Evolutionary conservation across 495 filamentous ascomycete species (phyloP).

Genomic region (Filosporella fistucella): DNA sequence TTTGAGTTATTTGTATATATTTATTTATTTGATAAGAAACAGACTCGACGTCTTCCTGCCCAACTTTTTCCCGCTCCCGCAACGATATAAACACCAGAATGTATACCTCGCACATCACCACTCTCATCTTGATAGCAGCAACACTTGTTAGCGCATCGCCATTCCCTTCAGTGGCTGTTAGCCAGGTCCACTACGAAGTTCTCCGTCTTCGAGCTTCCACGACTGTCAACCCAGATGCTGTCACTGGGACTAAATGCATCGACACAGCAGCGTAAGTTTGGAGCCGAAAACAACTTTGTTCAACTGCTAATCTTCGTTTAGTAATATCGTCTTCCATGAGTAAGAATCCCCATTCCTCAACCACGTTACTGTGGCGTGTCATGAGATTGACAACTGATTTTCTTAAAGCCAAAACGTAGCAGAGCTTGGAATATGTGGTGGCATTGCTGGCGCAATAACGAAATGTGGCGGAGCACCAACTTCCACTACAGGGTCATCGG

Average conservation of each 20-base stretch:
- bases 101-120: conserved; percentile 1
- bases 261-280: conserved; percentile 2
- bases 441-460: conserved; percentile 37
- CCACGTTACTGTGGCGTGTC: not conserved
- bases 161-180: not conserved
- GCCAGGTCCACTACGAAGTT: conserved; percentile 3
- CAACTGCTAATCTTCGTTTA: not conserved
- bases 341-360: not conserved
- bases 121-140: conserved; percentile 1
- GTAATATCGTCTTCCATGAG: conserved; percentile 9
- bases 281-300: not conserved
- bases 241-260: conserved; percentile 9
- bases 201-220: conserved; percentile 6
- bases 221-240: conserved; percentile 8
- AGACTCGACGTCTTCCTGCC: conserved; percentile 5
- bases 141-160: conserved; percentile 1
- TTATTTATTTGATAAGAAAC: not conserved
- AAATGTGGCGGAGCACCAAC: conserved; percentile 32
- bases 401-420: conserved; percentile 27
- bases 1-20: no score
- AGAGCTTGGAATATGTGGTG: conserved; percentile 46
- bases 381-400: not conserved
- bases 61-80: not conserved
- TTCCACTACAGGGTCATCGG: conserved; percentile 35
- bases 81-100: conserved; percentile 2